A percentile compares a stretch with the other conserved stretches of the same genome.
Conservation (phyloP, 1,139 yeast species). For the Kodamaea sp. region DNA sequence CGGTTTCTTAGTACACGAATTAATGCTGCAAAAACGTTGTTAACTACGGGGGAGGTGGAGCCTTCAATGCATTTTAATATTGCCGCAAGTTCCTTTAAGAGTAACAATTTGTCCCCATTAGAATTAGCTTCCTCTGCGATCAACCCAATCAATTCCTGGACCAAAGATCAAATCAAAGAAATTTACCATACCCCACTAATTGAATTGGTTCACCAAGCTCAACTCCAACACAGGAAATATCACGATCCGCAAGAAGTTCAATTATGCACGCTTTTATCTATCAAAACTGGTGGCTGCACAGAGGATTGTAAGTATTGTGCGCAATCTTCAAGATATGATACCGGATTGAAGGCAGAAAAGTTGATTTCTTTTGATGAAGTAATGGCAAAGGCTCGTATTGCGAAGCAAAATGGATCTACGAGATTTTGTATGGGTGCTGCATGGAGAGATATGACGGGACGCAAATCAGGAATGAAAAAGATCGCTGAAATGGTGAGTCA, state of each 20-base stretch:
- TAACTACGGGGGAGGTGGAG: constrained; percentile 2
- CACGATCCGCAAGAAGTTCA: constrained; percentile 73
- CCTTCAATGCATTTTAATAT: constrained; percentile 4
- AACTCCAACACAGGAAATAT: constrained; percentile 59
- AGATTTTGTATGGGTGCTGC: constrained; percentile 87
- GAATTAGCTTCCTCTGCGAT: constrained; percentile 17
- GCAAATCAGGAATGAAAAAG: constrained; percentile 62
- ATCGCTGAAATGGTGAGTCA: constrained; percentile 63
- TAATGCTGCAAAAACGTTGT: not conserved
- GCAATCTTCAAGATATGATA: constrained; percentile 64
- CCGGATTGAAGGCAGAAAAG: constrained; percentile 68
- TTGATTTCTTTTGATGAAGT: constrained; percentile 60
- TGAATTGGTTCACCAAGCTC: constrained; percentile 61
- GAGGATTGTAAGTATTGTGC: constrained; percentile 84
- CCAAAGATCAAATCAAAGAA: constrained; percentile 52
- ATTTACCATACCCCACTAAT: constrained; percentile 64
- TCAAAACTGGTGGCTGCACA: constrained; percentile 78
- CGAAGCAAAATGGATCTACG: constrained; percentile 69
- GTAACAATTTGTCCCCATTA: constrained; percentile 4
- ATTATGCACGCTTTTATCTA: constrained; percentile 68
- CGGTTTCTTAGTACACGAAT: not conserved
- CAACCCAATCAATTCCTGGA: constrained; percentile 53
- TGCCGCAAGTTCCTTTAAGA: constrained; percentile 4
- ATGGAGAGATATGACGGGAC: constrained; percentile 81
- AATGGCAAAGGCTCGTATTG: constrained; percentile 57